Percentiles rank a stretch among this genome's conserved stretches.
phyloP scores from a whole-genome alignment of 805 yeast species.

The Nadsonia fulvescens region DNA sequence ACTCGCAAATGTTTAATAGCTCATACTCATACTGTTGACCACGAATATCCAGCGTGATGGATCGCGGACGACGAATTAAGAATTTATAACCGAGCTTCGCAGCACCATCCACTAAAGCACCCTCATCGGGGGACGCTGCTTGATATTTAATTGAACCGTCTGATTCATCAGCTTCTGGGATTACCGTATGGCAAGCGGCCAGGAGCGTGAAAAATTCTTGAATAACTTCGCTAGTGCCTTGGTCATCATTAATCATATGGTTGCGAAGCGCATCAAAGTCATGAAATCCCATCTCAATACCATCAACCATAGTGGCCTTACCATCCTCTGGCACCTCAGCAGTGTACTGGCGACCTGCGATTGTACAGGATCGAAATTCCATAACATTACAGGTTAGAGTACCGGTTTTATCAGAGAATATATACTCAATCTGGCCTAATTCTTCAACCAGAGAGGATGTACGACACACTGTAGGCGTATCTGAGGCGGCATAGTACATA shows the following conservation, averaged over 20 bases:
- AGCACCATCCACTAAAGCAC: constrained; percentile 95
- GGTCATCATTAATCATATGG: constrained; percentile 27
- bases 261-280: constrained; percentile 45
- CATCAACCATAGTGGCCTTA: constrained; percentile 53
- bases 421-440: constrained; percentile 88
- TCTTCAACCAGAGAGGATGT: constrained; percentile 95
- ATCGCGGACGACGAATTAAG: constrained; percentile 67
- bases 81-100: constrained; percentile 76
- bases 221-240: constrained; percentile 24
- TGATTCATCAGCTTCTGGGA: constrained; percentile 61
- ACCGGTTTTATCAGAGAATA: constrained; percentile 95
- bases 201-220: constrained; percentile 67
- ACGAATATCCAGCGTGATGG: constrained; percentile 44
- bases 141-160: constrained; percentile 57
- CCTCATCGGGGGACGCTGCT: constrained; percentile 99
- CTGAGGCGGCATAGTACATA: constrained; percentile 71
- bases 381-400: constrained; percentile 88
- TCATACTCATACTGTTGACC: constrained; percentile 48
- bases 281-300: constrained; percentile 63
- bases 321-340: constrained; percentile 84
- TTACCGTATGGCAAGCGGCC: constrained; percentile 93
- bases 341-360: constrained; percentile 82
- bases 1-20: constrained; percentile 80
- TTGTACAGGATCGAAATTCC: constrained; percentile 89
- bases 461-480: constrained; percentile 88